phyloP scores from a whole-genome alignment of 1,284 basidiomycete species.

The Pterulicium gracile region DNA sequence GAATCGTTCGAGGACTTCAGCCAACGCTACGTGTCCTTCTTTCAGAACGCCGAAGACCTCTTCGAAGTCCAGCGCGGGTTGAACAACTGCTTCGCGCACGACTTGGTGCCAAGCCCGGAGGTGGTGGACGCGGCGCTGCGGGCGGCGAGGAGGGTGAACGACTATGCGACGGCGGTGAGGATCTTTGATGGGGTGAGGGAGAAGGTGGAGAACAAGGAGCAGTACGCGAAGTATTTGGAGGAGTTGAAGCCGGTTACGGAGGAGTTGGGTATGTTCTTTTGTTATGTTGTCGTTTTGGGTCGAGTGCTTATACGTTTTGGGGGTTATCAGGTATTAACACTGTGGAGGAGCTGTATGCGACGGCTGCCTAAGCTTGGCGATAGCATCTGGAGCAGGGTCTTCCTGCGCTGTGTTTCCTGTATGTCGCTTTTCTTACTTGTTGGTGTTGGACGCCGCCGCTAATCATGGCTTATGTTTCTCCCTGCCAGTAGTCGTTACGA shows the following conservation, averaged over 20 bases:
- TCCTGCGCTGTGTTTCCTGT: too few species aligned
- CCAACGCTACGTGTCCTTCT: conserved; percentile 89
- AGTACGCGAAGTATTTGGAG: conserved; percentile 84
- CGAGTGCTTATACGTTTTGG: background rate
- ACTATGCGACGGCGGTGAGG: conserved; percentile 93
- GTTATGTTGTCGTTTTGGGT: background rate
- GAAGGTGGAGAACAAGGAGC: conserved; percentile 92
- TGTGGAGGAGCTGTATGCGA: background rate
- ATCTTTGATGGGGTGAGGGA: conserved; percentile 89
- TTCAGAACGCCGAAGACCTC: conserved; percentile 86
- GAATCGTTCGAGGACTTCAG: conserved; percentile 95
- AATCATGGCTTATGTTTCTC: too few species aligned
- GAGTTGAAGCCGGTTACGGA: conserved; percentile 80
- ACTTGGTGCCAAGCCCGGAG: conserved; percentile 85
- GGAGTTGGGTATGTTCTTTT: conserved; percentile 69
- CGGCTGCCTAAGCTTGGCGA: background rate
- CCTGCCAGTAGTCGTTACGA: too few species aligned
- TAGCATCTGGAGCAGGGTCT: too few species aligned
- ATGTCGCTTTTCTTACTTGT: too few species aligned
- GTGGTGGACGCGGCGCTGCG: conserved; percentile 88
- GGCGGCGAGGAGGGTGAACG: conserved; percentile 87
- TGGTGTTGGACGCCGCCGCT: too few species aligned
- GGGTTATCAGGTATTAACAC: background rate
- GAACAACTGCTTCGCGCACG: conserved; percentile 99
- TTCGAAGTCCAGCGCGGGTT: conserved; percentile 97